A percentile compares a stretch with the other conserved stretches of the same genome.
Conservation (phyloP, 805 yeast species). For the Ogataea siamensis region DNA sequence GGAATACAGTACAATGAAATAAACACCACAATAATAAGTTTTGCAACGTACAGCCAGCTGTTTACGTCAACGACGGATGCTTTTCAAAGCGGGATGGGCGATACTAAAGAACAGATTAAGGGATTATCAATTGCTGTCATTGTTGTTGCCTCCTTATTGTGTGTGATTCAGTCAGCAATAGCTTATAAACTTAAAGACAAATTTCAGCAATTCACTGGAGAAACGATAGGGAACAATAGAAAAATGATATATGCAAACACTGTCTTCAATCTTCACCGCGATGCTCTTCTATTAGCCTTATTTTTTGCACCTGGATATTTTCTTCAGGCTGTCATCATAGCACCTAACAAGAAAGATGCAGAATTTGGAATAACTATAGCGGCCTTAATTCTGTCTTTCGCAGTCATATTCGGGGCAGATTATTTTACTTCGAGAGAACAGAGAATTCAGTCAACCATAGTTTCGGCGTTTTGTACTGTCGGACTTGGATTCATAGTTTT, state of each 20-base stretch:
- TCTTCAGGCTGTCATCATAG: slow-evolving; percentile 37
- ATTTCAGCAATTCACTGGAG: slow-evolving; percentile 20
- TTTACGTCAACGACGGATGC: slow-evolving; percentile 10
- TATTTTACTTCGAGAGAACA: slow-evolving; percentile 36
- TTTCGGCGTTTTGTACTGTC: slow-evolving; percentile 30
- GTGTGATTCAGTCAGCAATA: slow-evolving; percentile 33
- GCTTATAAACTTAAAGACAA: slow-evolving; percentile 19
- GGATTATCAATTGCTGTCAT: slow-evolving; percentile 42
- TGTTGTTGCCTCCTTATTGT: slow-evolving; percentile 36
- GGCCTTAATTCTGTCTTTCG: slow-evolving; percentile 25
- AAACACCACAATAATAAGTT: slow-evolving; percentile 23
- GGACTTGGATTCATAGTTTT: slow-evolving; percentile 41
- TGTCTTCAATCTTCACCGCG: slow-evolving; percentile 39
- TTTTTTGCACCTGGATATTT: slow-evolving; percentile 46
- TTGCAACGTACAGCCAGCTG: slow-evolving; percentile 12
- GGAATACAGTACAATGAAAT: slow-evolving; percentile 44
- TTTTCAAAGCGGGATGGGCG: slow-evolving; percentile 9
- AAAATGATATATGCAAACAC: slow-evolving; percentile 34
- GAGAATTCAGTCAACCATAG: slow-evolving; percentile 22
- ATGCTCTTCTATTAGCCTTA: slow-evolving; percentile 32
- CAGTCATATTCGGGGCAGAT: slow-evolving; percentile 37
- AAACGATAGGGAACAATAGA: slow-evolving; percentile 38
- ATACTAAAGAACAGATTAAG: slow-evolving; percentile 33
- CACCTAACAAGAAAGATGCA: slow-evolving; percentile 33
- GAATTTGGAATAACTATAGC: slow-evolving; percentile 42